These are phyloP conservation scores for Bondarzewia mesenterica DNA, from an alignment of 1,284 basidiomycete species.

Conservation along the genomic window DNA sequence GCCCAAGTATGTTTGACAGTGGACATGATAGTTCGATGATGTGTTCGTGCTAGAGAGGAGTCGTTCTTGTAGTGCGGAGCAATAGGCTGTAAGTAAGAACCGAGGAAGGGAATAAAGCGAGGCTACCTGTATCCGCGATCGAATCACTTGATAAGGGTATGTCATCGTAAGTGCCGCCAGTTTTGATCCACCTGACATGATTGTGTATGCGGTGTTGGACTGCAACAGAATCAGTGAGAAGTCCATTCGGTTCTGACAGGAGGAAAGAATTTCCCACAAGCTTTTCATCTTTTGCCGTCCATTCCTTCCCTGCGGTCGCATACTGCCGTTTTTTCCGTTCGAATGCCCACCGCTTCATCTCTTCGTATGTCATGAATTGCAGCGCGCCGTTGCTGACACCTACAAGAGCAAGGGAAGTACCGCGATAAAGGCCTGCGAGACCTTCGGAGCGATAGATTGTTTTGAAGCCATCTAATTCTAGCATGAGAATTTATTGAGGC, in stretches of 20 bases:
- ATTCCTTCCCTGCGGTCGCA: conserved; percentile 48
- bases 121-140: conserved; percentile 84
- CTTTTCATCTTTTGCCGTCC: conserved; percentile 74
- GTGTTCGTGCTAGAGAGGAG: conserved; percentile 46
- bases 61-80: conserved; percentile 41
- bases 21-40: conserved; percentile 68
- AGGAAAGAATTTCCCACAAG: conserved; percentile 52
- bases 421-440: conserved; percentile 75
- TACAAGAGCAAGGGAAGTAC: conserved; percentile 82
- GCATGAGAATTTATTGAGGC: neutral
- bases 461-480: conserved; percentile 61
- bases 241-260: neutral
- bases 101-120: neutral
- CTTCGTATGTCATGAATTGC: conserved; percentile 95
- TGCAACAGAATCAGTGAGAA: conserved; percentile 22
- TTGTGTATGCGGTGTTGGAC: conserved; percentile 89
- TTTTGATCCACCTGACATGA: conserved; percentile 91
- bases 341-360: conserved; percentile 88
- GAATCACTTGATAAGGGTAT: conserved; percentile 96
- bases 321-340: conserved; percentile 63
- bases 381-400: conserved; percentile 95
- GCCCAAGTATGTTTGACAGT: conserved; percentile 77
- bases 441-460: conserved; percentile 74
- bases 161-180: conserved; percentile 79
- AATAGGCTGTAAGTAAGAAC: neutral